phyloP scores from a whole-genome alignment of 148 eudicot genomes.

The Rhododendron griersonianum region DNA sequence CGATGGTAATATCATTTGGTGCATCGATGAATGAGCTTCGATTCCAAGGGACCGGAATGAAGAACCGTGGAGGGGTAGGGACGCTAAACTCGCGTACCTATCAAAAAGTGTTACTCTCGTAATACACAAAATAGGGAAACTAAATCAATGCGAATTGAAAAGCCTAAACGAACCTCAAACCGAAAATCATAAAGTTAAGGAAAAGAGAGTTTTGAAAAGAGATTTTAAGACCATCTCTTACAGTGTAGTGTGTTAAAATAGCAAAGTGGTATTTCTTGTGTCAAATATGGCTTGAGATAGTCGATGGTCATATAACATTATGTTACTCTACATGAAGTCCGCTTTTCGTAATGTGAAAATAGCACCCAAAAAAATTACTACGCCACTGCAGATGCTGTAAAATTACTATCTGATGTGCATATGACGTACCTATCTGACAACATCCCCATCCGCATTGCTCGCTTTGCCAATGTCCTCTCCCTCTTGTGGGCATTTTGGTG shows the following conservation, averaged over 20 bases:
- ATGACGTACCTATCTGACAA: slow-evolving; percentile 39
- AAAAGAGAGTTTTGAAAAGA: neutral
- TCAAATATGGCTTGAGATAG: neutral
- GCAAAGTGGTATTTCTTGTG: neutral
- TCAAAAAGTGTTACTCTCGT: neutral
- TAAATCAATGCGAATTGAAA: neutral
- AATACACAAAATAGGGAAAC: neutral
- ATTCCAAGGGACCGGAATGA: slow-evolving; percentile 36
- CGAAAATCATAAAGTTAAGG: too few relatives aligned
- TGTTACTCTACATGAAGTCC: neutral
- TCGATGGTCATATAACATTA: neutral
- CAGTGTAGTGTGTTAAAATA: neutral
- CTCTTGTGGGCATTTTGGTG: slow-evolving; percentile 62
- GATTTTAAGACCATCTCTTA: neutral
- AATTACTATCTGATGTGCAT: neutral
- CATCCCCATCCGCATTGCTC: slow-evolving; percentile 53
- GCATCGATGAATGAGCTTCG: slow-evolving; percentile 42
- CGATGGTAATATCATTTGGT: slow-evolving; percentile 21
- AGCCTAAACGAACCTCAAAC: neutral
- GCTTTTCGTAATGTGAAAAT: neutral
- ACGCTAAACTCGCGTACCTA: slow-evolving; percentile 44
- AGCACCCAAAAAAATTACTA: neutral
- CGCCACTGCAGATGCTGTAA: neutral
- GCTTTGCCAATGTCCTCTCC: slow-evolving; percentile 48
- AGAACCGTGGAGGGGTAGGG: slow-evolving; percentile 45